Evolutionary conservation across 2,329 filamentous ascomycete genomes (phyloP).

Genomic region (Colletotrichum sp.): DNA sequence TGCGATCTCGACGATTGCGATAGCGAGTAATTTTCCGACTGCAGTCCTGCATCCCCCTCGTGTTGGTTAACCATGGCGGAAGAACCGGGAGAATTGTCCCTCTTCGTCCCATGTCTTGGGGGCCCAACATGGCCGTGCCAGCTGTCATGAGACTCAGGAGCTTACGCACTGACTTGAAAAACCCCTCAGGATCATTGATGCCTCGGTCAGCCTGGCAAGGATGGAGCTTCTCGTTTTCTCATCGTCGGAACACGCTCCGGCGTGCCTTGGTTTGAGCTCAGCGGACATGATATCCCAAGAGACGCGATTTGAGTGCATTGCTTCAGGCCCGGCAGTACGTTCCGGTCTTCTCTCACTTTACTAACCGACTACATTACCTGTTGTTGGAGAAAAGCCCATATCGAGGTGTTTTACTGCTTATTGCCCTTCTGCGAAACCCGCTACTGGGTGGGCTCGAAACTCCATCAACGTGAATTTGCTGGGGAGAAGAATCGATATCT

Average conservation of each 20-base stretch:
- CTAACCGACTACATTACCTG: accelerated
- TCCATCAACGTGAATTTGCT: accelerated
- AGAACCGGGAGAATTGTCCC: background rate
- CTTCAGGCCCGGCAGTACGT: accelerated
- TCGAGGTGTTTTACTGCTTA: no score
- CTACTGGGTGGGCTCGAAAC: accelerated
- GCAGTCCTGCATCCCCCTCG: background rate
- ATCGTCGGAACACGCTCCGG: background rate
- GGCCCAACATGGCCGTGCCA: background rate
- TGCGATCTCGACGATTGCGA: background rate
- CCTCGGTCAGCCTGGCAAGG: background rate
- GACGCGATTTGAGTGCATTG: accelerated
- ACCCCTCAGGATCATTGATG: background rate
- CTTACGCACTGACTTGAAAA: background rate
- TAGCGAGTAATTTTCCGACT: background rate
- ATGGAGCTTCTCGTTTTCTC: background rate
- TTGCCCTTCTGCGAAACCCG: accelerated
- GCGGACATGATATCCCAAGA: accelerated
- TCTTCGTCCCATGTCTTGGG: background rate
- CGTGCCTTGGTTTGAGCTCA: background rate
- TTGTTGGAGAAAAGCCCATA: accelerated
- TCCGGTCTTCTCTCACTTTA: background rate
- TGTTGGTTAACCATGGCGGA: background rate
- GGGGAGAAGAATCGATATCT: background rate
- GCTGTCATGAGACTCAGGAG: background rate